Evolutionary conservation across 1,284 basidiomycete genomes (phyloP).

Genomic region (Meripilus lineatus): DNA sequence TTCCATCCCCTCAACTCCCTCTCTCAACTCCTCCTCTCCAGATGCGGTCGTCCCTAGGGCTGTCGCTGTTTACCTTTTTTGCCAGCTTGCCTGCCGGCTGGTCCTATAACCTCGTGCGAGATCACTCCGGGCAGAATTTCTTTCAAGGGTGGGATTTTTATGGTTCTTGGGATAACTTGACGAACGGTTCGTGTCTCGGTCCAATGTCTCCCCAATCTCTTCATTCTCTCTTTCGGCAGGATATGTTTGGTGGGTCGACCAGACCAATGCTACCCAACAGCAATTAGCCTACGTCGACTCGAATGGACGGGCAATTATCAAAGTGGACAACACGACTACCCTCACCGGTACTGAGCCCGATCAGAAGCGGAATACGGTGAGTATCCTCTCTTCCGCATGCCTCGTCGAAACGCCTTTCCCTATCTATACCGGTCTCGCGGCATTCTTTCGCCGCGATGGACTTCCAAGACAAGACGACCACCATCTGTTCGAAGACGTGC

Average conservation of each 20-base stretch:
- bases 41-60: too few relatives aligned
- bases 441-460: too few relatives aligned
- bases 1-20: too few relatives aligned
- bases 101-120: slow-evolving; percentile 11
- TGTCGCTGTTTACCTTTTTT: too few relatives aligned
- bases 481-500: background rate
- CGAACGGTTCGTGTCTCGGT: slow-evolving; percentile 54
- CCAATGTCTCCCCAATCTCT: too few relatives aligned
- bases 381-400: slow-evolving; percentile 16
- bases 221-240: slow-evolving; percentile 27
- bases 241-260: slow-evolving; percentile 47
- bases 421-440: background rate
- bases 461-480: too few relatives aligned
- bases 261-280: slow-evolving; percentile 34
- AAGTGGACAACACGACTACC: slow-evolving; percentile 50
- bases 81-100: too few relatives aligned
- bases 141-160: slow-evolving; percentile 60
- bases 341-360: slow-evolving; percentile 34
- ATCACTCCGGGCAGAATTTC: slow-evolving; percentile 33
- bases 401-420: background rate
- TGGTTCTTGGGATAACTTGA: slow-evolving; percentile 55
- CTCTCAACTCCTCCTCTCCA: too few relatives aligned
- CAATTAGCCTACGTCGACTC: slow-evolving; percentile 51
- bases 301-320: slow-evolving; percentile 52
- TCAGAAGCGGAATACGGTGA: slow-evolving; percentile 49